Conservation (phyloP, 2,329 filamentous ascomycete species). For the Fusarium sp. region DNA sequence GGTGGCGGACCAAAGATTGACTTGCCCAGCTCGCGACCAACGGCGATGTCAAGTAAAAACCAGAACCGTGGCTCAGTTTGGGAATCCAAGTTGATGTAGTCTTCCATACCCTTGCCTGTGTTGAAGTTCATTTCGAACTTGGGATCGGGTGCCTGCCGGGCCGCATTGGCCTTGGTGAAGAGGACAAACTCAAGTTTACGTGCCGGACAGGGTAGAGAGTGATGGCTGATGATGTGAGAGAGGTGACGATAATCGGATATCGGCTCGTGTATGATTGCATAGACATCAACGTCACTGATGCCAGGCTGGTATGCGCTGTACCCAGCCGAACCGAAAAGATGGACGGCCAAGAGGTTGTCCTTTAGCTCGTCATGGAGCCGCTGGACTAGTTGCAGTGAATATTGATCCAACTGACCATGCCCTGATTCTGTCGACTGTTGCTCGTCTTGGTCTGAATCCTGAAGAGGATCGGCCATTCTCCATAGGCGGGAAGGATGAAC, state of each 20-base stretch:
- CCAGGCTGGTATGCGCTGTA: constrained; percentile 11
- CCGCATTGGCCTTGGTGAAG: not conserved
- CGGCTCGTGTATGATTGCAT: not conserved
- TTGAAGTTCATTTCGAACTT: constrained; percentile 23
- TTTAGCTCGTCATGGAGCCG: not conserved
- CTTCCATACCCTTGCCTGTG: constrained; percentile 4
- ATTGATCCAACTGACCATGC: not conserved
- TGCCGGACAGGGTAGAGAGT: not conserved
- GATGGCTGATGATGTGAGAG: not conserved
- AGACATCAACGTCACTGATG: constrained; percentile 17
- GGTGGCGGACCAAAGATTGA: not conserved
- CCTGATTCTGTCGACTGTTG: not conserved
- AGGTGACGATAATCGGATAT: not conserved
- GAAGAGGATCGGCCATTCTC: not conserved
- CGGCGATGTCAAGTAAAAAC: constrained; percentile 20
- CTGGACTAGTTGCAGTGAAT: not conserved
- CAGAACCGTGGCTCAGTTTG: constrained; percentile 12
- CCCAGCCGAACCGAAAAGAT: constrained; percentile 26
- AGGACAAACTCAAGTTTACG: constrained; percentile 23
- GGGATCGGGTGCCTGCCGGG: constrained; percentile 1
- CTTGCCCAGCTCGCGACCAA: constrained; percentile 8
- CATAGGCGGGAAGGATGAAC: not conserved
- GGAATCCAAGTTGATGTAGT: constrained; percentile 14
- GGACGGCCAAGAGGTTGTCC: constrained; percentile 10
- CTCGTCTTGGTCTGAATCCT: not conserved